Evolutionary conservation across 2,329 filamentous ascomycete species (phyloP).

Genomic region (Lecanoromycetidae sp.): DNA sequence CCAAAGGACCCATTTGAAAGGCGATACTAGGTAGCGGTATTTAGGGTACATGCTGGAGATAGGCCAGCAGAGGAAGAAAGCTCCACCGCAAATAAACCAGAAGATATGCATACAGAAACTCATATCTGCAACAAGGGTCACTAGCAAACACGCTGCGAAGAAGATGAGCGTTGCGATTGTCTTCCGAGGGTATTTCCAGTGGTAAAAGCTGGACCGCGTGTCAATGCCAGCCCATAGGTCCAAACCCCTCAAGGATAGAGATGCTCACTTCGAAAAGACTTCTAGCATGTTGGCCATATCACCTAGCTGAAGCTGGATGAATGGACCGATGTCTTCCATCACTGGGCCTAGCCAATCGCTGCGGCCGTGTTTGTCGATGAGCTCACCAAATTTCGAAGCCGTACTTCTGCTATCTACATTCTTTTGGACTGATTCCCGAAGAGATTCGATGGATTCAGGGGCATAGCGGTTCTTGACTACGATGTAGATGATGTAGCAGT

Average conservation of each 20-base stretch:
- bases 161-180: conserved; percentile 27
- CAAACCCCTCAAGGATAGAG: neutral
- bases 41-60: conserved; percentile 27
- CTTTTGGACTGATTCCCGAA: conserved; percentile 27
- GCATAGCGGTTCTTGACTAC: conserved; percentile 25
- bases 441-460: conserved; percentile 21
- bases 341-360: conserved; percentile 29
- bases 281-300: conserved; percentile 30
- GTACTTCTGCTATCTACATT: conserved; percentile 23
- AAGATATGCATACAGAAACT: conserved; percentile 28
- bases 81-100: conserved; percentile 25
- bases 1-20: conserved; percentile 29
- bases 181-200: conserved; percentile 26
- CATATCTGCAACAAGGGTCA: conserved; percentile 24
- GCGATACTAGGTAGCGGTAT: conserved; percentile 27
- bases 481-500: conserved; percentile 26
- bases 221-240: neutral
- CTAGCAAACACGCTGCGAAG: conserved; percentile 24
- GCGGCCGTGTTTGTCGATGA: conserved; percentile 28
- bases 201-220: conserved; percentile 24
- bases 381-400: conserved; percentile 27
- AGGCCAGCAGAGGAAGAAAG: conserved; percentile 29
- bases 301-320: conserved; percentile 28
- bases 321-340: conserved; percentile 27
- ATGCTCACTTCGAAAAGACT: conserved; percentile 23